Evolutionary conservation across 306 rosid species (phyloP).

Genomic region (Lagenaria siceraria): DNA sequence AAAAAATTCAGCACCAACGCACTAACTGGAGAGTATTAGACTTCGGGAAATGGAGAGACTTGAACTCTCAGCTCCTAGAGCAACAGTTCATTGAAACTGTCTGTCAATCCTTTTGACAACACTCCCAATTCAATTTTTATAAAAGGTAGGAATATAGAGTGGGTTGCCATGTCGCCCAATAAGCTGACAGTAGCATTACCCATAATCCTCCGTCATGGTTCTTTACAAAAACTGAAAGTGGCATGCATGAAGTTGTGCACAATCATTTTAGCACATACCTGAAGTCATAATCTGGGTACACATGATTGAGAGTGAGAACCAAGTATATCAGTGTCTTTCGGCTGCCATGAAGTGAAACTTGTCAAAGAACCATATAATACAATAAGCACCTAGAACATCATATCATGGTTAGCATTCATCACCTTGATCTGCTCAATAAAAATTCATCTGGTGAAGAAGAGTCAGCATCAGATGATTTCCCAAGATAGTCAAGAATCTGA

Average conservation of each 20-base stretch:
- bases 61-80: conserved; percentile 99
- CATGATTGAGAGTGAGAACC: conserved; percentile 78
- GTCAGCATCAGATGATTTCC: conserved; percentile 68
- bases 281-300: conserved; percentile 96
- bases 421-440: conserved; percentile 68
- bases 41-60: conserved; percentile 99
- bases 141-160: conserved; percentile 56
- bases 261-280: conserved; percentile 40
- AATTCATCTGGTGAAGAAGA: conserved; percentile 58
- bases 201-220: conserved; percentile 60
- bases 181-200: conserved; percentile 99
- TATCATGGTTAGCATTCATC: conserved; percentile 15
- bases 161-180: conserved; percentile 97
- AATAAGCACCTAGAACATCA: conserved; percentile 17
- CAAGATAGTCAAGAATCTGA: conserved; percentile 79
- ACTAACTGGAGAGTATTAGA: conserved; percentile 21
- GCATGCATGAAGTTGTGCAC: conserved; percentile 21
- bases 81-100: conserved; percentile 71
- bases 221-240: neutral
- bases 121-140: conserved; percentile 49
- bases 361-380: conserved; percentile 18
- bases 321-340: conserved; percentile 91
- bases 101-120: conserved; percentile 99
- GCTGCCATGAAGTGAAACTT: conserved; percentile 40
- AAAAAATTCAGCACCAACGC: conserved; percentile 10